Conservation (phyloP, 2,329 filamentous ascomycete species). For the Cladosporium halotolerans region DNA sequence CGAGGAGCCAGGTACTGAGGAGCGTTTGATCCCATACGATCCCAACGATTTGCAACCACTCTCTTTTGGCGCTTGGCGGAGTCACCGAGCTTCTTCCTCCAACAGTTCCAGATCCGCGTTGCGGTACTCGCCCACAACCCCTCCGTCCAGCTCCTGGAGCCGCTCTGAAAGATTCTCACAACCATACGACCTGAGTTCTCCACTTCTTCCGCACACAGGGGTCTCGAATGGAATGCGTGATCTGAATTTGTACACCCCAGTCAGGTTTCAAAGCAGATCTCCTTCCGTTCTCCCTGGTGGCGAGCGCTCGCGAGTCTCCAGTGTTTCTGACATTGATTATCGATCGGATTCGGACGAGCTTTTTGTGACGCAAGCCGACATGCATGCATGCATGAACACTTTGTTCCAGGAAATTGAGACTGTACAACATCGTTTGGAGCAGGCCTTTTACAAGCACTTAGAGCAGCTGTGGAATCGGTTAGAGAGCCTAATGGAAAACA, state of each 20-base stretch:
- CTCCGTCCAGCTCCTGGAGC: background rate
- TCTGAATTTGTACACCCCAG: background rate
- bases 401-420: too few relatives aligned
- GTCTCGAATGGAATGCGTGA: background rate
- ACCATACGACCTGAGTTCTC: background rate
- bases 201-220: background rate
- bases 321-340: too few relatives aligned
- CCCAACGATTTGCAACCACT: background rate
- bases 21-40: background rate
- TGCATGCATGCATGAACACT: too few relatives aligned
- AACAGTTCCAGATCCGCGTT: too few relatives aligned
- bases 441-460: too few relatives aligned
- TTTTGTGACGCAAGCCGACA: too few relatives aligned
- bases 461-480: too few relatives aligned
- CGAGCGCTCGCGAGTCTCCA: background rate
- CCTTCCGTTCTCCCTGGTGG: background rate
- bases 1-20: background rate
- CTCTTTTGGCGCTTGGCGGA: background rate
- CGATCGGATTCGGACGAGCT: too few relatives aligned
- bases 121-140: background rate
- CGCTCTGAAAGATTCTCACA: background rate
- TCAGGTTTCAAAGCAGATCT: background rate
- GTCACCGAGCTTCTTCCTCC: too few relatives aligned
- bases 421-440: too few relatives aligned
- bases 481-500: too few relatives aligned